These are phyloP conservation scores for Fomes fomentarius DNA, from an alignment of 1,284 basidiomycete species.

Conservation along the genomic window DNA sequence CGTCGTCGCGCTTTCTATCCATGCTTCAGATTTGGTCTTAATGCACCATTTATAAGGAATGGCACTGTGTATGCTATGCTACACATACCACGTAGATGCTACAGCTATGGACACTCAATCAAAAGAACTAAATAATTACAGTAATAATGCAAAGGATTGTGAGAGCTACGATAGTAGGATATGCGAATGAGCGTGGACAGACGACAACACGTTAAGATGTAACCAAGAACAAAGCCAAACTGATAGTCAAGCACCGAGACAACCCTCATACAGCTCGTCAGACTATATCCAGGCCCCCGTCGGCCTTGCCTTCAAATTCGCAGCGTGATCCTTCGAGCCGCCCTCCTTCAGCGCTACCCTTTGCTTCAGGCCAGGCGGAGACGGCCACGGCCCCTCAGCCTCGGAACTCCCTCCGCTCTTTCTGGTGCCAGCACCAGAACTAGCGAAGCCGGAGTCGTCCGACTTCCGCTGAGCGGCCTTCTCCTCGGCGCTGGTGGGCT, in stretches of 20 bases:
- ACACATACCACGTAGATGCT: constrained; percentile 1
- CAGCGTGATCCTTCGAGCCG: constrained; percentile 19
- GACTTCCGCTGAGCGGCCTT: constrained; percentile 16
- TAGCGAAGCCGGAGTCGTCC: constrained; percentile 28
- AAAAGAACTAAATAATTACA: constrained; percentile 4
- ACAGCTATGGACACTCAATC: background rate
- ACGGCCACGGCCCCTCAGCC: constrained; percentile 20
- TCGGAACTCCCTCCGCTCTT: constrained; percentile 20
- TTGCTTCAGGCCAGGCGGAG: constrained; percentile 18
- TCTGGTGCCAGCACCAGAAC: constrained; percentile 16
- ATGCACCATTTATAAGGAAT: background rate
- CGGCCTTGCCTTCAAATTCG: constrained; percentile 25
- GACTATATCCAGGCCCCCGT: constrained; percentile 30
- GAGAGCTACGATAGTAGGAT: background rate
- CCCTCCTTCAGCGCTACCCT: constrained; percentile 15
- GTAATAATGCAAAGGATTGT: constrained; percentile 4
- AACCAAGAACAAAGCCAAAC: background rate
- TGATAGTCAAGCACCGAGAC: background rate
- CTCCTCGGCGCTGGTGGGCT: constrained; percentile 13
- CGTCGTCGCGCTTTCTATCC: background rate
- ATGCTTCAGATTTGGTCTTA: background rate
- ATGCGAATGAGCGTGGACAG: constrained; percentile 11
- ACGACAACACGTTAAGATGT: background rate
- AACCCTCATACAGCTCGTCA: constrained; percentile 10
- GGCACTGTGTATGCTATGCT: constrained; percentile 1